A percentile compares a stretch with the other conserved stretches of the same genome.
These are phyloP conservation scores for Xylaria acuta DNA, from an alignment of 495 filamentous ascomycete genomes.

Conservation along the genomic window DNA sequence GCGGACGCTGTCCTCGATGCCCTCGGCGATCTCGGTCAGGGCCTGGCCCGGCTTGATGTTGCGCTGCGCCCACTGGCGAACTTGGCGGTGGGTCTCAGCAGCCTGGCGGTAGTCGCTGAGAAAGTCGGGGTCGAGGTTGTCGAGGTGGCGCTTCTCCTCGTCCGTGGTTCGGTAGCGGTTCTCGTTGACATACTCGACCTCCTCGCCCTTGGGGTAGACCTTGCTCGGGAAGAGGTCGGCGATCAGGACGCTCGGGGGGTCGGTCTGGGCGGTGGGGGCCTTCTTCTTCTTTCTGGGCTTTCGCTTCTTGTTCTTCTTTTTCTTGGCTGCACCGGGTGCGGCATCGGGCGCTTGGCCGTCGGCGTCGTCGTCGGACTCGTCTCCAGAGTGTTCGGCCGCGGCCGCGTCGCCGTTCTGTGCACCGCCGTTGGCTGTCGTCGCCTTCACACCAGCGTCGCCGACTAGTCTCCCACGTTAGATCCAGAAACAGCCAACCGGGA, in stretches of 20 bases:
- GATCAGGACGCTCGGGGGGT: constrained; percentile 76
- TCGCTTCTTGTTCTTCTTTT: constrained; percentile 77
- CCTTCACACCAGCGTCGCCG: constrained; percentile 52
- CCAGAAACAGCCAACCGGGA: not conserved
- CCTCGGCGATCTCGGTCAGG: constrained; percentile 81
- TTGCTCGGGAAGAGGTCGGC: constrained; percentile 77
- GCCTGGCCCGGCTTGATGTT: constrained; percentile 82
- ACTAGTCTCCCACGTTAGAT: constrained; percentile 37
- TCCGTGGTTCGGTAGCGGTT: constrained; percentile 82
- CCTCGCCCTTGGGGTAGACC: constrained; percentile 79
- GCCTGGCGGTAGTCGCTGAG: constrained; percentile 85
- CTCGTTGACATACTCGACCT: constrained; percentile 77
- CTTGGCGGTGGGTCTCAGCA: constrained; percentile 87
- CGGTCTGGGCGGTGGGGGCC: constrained; percentile 72
- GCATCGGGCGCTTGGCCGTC: constrained; percentile 49
- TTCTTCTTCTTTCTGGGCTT: constrained; percentile 86
- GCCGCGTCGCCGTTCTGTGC: constrained; percentile 48
- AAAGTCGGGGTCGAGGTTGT: constrained; percentile 84
- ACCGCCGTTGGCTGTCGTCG: constrained; percentile 47
- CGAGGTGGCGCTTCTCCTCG: constrained; percentile 87
- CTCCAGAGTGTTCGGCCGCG: constrained; percentile 64
- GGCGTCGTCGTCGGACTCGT: constrained; percentile 71
- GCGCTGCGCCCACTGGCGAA: constrained; percentile 81
- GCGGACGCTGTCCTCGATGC: constrained; percentile 84
- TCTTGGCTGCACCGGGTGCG: constrained; percentile 50